Conservation (phyloP, 1,284 basidiomycete genomes). For the Malassezia arunalokei region DNA sequence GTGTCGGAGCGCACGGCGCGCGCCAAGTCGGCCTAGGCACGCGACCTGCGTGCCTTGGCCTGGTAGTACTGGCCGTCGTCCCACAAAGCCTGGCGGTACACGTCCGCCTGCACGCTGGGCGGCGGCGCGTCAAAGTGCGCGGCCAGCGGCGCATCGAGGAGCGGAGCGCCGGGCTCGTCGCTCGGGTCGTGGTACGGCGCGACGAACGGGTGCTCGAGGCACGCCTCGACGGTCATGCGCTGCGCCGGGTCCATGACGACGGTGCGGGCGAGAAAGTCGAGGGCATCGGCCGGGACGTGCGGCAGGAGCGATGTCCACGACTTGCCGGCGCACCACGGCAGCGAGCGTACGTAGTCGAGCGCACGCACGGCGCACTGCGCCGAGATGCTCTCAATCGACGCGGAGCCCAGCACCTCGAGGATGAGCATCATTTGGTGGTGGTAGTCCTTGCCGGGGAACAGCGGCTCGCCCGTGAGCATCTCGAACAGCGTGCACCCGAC, state of each 20-base stretch:
- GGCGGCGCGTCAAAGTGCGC: constrained; percentile 35
- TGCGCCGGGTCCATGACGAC: constrained; percentile 54
- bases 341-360: constrained; percentile 72
- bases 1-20: constrained; percentile 17
- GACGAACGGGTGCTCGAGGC: constrained; percentile 38
- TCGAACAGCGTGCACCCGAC: constrained; percentile 94
- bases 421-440: constrained; percentile 86
- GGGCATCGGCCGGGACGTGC: constrained; percentile 50
- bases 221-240: constrained; percentile 41
- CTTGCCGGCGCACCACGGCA: constrained; percentile 60
- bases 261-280: constrained; percentile 83
- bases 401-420: constrained; percentile 81
- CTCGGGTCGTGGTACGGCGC: constrained; percentile 38
- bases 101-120: constrained; percentile 28
- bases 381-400: constrained; percentile 78
- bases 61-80: constrained; percentile 23
- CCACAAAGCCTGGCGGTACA: constrained; percentile 33
- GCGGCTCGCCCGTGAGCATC: constrained; percentile 82
- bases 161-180: constrained; percentile 34
- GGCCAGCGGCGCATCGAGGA: constrained; percentile 19
- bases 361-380: constrained; percentile 68
- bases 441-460: constrained; percentile 89
- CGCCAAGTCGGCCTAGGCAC: background rate
- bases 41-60: background rate
- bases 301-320: constrained; percentile 20